Evolutionary conservation across 495 filamentous ascomycete species (phyloP).

Genomic region (Penicillium coprophilum): DNA sequence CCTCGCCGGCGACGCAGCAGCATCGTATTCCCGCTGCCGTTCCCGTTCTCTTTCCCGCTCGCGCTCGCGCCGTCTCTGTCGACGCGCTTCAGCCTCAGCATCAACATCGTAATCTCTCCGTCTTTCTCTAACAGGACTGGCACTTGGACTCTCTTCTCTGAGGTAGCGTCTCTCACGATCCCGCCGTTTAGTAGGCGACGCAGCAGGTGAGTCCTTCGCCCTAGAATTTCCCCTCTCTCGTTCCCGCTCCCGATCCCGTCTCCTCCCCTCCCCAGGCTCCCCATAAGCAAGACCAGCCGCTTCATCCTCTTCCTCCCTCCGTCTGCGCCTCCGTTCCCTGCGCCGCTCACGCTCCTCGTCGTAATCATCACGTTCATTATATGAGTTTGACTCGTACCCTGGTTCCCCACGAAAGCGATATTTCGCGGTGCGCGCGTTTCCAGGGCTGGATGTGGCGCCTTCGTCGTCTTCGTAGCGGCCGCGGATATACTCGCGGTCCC

Average conservation of each 20-base stretch:
- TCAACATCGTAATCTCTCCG: constrained; percentile 20
- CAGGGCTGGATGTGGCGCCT: constrained; percentile 20
- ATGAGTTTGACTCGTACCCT: constrained; percentile 25
- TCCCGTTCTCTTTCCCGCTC: constrained; percentile 24
- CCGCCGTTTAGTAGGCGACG: constrained; percentile 34
- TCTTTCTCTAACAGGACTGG: constrained; percentile 23
- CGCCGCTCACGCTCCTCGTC: constrained; percentile 22
- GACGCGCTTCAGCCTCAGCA: constrained; percentile 18
- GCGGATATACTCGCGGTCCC: constrained; percentile 31
- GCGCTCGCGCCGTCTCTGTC: constrained; percentile 20
- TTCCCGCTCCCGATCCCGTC: constrained; percentile 1
- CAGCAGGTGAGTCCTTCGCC: constrained; percentile 38
- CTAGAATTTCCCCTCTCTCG: constrained; percentile 31
- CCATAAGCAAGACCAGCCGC: constrained; percentile 12
- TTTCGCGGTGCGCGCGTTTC: constrained; percentile 16
- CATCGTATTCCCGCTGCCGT: constrained; percentile 17
- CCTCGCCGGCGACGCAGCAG: constrained; percentile 17
- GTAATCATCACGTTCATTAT: constrained; percentile 16
- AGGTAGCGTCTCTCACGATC: constrained; percentile 29
- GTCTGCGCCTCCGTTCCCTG: constrained; percentile 15
- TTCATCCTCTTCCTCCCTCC: constrained; percentile 20
- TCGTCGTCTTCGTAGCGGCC: constrained; percentile 26
- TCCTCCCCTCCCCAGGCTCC: constrained; percentile 17
- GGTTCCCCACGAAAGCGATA: constrained; percentile 27
- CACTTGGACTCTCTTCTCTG: constrained; percentile 23